Evolutionary conservation across 2,329 filamentous ascomycete species (phyloP).

Genomic region (Zarea fungicola): DNA sequence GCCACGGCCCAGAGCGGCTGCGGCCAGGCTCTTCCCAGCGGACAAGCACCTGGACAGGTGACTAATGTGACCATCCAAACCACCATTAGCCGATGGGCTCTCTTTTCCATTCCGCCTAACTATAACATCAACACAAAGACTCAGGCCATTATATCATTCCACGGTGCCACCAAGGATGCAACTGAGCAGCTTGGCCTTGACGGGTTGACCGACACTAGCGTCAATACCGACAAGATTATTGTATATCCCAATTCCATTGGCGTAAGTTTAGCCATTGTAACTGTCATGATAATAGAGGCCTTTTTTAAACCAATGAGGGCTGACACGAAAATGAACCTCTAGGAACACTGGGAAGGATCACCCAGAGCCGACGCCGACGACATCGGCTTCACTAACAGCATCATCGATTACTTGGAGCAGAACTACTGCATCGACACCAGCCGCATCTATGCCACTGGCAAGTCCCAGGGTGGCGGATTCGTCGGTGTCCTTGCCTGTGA

Average conservation of each 20-base stretch:
- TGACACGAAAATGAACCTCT: background rate
- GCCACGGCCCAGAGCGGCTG: too few species aligned
- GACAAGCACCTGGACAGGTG: too few species aligned
- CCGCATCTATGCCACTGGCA: conserved; percentile 34
- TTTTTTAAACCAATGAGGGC: too few species aligned
- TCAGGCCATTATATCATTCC: conserved; percentile 39
- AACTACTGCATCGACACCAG: conserved; percentile 31
- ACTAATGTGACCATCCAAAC: too few species aligned
- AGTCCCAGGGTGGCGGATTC: conserved; percentile 38
- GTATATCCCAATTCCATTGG: conserved; percentile 41
- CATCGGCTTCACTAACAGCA: conserved; percentile 34
- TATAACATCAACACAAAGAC: conserved; percentile 25
- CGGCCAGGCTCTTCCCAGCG: too few species aligned
- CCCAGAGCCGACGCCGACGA: conserved; percentile 35
- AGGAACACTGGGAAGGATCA: conserved; percentile 37
- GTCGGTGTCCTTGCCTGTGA: conserved; percentile 35
- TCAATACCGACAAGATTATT: conserved; percentile 29
- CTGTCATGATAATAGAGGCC: conserved; percentile 21
- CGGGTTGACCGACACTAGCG: conserved; percentile 32
- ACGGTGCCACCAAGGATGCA: conserved; percentile 34
- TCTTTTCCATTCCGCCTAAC: too few species aligned
- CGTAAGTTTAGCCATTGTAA: conserved; percentile 19
- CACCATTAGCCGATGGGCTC: too few species aligned
- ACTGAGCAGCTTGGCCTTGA: conserved; percentile 31
- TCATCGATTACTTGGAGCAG: conserved; percentile 31